Base-by-base conservation (phyloP, 1,284 basidiomycete genomes). In the Cryptococcus depauperatus region DNA sequence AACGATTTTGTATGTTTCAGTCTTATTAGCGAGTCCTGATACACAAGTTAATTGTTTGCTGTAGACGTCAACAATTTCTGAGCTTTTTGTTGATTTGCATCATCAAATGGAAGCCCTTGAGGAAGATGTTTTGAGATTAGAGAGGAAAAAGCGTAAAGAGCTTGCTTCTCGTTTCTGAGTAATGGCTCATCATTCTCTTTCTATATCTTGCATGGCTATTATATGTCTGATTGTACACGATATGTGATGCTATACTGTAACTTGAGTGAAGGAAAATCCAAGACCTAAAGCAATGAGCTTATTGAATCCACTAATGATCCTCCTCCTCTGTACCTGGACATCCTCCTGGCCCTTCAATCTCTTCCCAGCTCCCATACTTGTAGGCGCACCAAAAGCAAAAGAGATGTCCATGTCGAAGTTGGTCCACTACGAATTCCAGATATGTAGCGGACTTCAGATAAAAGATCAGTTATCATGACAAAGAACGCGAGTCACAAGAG, bases 281-380 rank as follows among this genome's bases (percentile, higher is more conserved):
- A n/a, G n/a, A n/a, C n/a, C n/a, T n/a, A n/a, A n/a, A n/a, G n/a
- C n/a, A n/a, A n/a, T n/a, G n/a, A n/a, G n/a, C n/a, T n/a, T n/a
- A n/a, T n/a, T n/a, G n/a, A n/a, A n/a, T n/a, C n/a, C n/a, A n/a
- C 50, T 61, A 71, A 52, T 71, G 69, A 52, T 69, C 68, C 37
- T 71, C 69, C 50, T 71, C 68, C 9, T 66, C 62, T 47, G 64
- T 58, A 7, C 69, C 69, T 3, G 69, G 69, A 57, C 69, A 71
- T 19, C 69, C 69, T 0, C 68, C 69, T 0, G 59, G 51, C 18
- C 54, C 67, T 3, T 71, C 64, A 63, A 71, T 65, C 56, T 70
- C 69, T 11, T 62, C 63, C 28, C 53, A 66, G 33, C 53, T 58
- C 4, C 18, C 41, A 41, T 71, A 71, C 44, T 61, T 57, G 37